phyloP scores from a whole-genome alignment of 495 filamentous ascomycete genomes.

The Aspergillus heteromorphus region DNA sequence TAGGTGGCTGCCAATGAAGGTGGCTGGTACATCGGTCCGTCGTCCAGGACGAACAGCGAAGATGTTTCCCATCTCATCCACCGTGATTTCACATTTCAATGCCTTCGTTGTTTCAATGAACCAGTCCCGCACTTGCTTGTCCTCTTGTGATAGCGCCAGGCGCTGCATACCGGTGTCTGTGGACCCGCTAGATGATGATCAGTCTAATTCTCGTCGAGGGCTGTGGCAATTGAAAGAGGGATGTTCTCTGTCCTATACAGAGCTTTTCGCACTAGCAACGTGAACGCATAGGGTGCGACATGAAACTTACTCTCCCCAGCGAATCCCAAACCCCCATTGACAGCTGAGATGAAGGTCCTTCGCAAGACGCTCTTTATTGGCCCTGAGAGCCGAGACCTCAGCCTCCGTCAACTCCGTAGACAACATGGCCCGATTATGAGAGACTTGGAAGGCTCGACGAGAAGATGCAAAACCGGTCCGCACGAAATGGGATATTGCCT shows the following conservation, averaged over 20 bases:
- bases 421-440: constrained; percentile 29
- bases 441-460: constrained; percentile 24
- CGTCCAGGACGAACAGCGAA: constrained; percentile 65
- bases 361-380: constrained; percentile 56
- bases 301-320: constrained; percentile 57
- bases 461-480: constrained; percentile 2
- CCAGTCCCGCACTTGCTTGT: constrained; percentile 70
- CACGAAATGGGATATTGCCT: not conserved
- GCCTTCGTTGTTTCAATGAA: constrained; percentile 60
- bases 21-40: constrained; percentile 50
- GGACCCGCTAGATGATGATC: constrained; percentile 31
- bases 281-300: not conserved
- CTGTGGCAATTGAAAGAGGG: not conserved
- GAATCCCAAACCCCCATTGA: constrained; percentile 59
- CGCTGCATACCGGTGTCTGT: constrained; percentile 63
- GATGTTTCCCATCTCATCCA: constrained; percentile 70
- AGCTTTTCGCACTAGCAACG: not conserved
- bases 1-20: constrained; percentile 68
- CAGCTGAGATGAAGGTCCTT: constrained; percentile 60
- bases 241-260: not conserved
- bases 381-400: constrained; percentile 43
- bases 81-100: constrained; percentile 56
- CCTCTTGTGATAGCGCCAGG: constrained; percentile 63
- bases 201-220: not conserved
- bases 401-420: constrained; percentile 36